These are phyloP conservation scores for Heterobasidion occidentale DNA, from an alignment of 1,284 basidiomycete species.

Conservation along the genomic window DNA sequence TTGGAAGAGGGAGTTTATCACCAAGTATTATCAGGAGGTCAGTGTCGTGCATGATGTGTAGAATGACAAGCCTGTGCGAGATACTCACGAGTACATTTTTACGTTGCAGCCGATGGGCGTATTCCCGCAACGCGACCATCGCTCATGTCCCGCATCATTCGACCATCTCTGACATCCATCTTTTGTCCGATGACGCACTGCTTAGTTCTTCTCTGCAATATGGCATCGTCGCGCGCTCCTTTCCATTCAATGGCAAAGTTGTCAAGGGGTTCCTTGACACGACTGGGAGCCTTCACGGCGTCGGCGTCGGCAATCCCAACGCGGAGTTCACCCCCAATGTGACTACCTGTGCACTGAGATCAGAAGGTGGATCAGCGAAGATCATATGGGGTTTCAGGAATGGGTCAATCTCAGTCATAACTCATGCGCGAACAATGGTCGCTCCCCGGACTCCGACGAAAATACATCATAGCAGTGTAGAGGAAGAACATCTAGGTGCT, in stretches of 20 bases:
- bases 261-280: constrained; percentile 71
- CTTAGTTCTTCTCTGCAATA: constrained; percentile 62
- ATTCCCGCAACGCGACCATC: constrained; percentile 52
- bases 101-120: constrained; percentile 58
- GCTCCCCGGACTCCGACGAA: constrained; percentile 35
- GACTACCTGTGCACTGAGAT: constrained; percentile 45
- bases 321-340: constrained; percentile 69
- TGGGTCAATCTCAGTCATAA: constrained; percentile 63
- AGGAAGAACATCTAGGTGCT: constrained; percentile 51
- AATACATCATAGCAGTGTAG: constrained; percentile 36
- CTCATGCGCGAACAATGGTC: constrained; percentile 52
- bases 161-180: constrained; percentile 44
- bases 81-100: constrained; percentile 1
- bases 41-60: constrained; percentile 13
- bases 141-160: constrained; percentile 56
- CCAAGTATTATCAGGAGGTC: constrained; percentile 47
- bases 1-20: constrained; percentile 65
- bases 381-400: constrained; percentile 72
- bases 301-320: constrained; percentile 72
- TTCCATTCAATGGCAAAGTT: constrained; percentile 64
- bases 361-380: constrained; percentile 60
- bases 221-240: constrained; percentile 70
- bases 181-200: constrained; percentile 51
- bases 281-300: constrained; percentile 45
- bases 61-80: not conserved